phyloP scores from a whole-genome alignment of 768 basidiomycete species.

The Roridomyces roridus region DNA sequence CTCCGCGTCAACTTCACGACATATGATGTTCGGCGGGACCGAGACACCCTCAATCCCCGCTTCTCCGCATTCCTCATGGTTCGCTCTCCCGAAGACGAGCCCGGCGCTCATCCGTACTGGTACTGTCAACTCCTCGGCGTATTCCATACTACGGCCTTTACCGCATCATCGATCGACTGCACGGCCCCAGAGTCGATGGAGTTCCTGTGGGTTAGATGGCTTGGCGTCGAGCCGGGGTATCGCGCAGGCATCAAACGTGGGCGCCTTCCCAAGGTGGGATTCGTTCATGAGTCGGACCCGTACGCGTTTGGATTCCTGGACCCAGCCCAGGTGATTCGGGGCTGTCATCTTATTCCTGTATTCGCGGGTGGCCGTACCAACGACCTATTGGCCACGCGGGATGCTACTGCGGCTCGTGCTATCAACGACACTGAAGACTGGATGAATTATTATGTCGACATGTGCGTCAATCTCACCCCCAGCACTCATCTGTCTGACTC shows the following conservation, averaged over 20 bases:
- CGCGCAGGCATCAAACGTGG: background rate
- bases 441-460: background rate
- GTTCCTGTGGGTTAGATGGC: constrained; percentile 40
- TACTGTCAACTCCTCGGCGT: constrained; percentile 36
- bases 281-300: constrained; percentile 32
- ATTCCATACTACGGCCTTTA: constrained; percentile 32
- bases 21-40: constrained; percentile 43
- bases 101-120: constrained; percentile 26
- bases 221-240: constrained; percentile 17
- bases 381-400: background rate
- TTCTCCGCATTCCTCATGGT: no score
- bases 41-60: constrained; percentile 47
- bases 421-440: no score
- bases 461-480: background rate
- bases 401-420: background rate
- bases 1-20: constrained; percentile 47
- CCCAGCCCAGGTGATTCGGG: constrained; percentile 45
- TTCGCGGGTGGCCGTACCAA: constrained; percentile 32
- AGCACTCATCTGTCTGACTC: no score
- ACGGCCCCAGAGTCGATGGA: constrained; percentile 22
- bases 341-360: constrained; percentile 48
- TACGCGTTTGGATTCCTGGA: constrained; percentile 54
- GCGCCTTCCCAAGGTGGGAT: constrained; percentile 28
- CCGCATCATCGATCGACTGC: constrained; percentile 15
- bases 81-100: no score